A percentile compares a stretch with the other conserved stretches of the same genome.
phyloP scores from a whole-genome alignment of 495 filamentous ascomycete species.

The Aeminium ludgeri region DNA sequence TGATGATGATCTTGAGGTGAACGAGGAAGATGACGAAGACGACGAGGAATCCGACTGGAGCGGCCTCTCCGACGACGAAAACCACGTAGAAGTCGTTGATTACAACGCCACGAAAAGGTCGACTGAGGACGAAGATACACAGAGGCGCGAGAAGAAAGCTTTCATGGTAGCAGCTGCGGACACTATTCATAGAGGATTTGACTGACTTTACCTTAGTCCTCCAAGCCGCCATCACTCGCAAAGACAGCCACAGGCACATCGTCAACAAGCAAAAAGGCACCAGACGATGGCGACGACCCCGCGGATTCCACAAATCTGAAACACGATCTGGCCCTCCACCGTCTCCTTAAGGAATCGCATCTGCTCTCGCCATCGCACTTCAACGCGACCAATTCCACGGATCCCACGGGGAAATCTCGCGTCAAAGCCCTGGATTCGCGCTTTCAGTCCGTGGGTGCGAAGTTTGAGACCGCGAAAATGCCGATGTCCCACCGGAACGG shows the following conservation, averaged over 20 bases:
- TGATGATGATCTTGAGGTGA: constrained; percentile 12
- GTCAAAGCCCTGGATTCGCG: constrained; percentile 71
- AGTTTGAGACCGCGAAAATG: constrained; percentile 61
- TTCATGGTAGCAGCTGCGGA: constrained; percentile 46
- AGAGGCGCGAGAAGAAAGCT: constrained; percentile 52
- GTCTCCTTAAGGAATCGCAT: constrained; percentile 80
- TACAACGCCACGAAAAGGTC: constrained; percentile 24
- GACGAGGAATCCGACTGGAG: constrained; percentile 44
- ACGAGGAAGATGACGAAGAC: constrained; percentile 18
- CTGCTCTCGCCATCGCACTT: constrained; percentile 51
- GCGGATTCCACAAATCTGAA: constrained; percentile 53
- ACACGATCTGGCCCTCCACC: constrained; percentile 82
- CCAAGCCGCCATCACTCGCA: constrained; percentile 31
- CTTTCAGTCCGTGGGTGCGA: constrained; percentile 63
- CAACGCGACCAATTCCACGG: constrained; percentile 16
- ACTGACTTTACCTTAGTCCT: constrained; percentile 29
- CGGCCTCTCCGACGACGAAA: constrained; percentile 37
- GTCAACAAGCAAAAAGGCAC: constrained; percentile 13
- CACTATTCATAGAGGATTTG: neutral
- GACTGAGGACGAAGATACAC: constrained; percentile 29
- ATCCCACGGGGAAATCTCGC: constrained; percentile 35
- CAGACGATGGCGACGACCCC: constrained; percentile 32
- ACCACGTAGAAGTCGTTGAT: constrained; percentile 47
- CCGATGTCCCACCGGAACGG: constrained; percentile 65
- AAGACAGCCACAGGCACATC: neutral